Evolutionary conservation across 192 early-diverging fungal genomes (phyloP).

Genomic region (Phlyctochytrium planicorne): DNA sequence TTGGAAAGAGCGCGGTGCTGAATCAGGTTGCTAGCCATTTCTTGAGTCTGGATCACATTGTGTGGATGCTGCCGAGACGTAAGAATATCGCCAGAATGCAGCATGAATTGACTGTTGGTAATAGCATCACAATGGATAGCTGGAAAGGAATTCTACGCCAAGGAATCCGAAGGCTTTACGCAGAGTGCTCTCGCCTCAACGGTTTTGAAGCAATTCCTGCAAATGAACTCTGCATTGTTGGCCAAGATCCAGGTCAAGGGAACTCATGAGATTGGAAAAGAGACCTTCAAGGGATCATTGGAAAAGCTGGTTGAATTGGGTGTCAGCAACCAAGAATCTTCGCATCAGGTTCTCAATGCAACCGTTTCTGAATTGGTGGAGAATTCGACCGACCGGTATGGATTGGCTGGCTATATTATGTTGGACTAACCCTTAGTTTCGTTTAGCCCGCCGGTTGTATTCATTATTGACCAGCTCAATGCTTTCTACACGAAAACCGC

Average conservation of each 20-base stretch:
- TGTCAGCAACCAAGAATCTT: background rate
- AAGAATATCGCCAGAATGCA: too few relatives aligned
- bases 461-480: slow-evolving; percentile 35
- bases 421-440: too few relatives aligned
- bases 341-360: too few relatives aligned
- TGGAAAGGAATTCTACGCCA: background rate
- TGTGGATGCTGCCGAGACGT: slow-evolving; percentile 9
- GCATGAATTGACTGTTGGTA: too few relatives aligned
- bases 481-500: slow-evolving; percentile 28
- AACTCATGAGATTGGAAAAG: too few relatives aligned
- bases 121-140: background rate
- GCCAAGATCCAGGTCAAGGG: background rate
- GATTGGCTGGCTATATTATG: too few relatives aligned
- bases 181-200: background rate
- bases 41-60: background rate
- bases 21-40: slow-evolving; percentile 8
- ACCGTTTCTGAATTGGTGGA: too few relatives aligned
- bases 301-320: background rate
- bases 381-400: too few relatives aligned
- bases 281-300: background rate
- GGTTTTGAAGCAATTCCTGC: background rate
- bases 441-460: slow-evolving; percentile 23
- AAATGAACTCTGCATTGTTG: background rate
- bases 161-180: background rate
- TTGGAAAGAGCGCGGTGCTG: slow-evolving; percentile 14